phyloP scores from a whole-genome alignment of 139 green algal species.

The Picochlorum costavermella region DNA sequence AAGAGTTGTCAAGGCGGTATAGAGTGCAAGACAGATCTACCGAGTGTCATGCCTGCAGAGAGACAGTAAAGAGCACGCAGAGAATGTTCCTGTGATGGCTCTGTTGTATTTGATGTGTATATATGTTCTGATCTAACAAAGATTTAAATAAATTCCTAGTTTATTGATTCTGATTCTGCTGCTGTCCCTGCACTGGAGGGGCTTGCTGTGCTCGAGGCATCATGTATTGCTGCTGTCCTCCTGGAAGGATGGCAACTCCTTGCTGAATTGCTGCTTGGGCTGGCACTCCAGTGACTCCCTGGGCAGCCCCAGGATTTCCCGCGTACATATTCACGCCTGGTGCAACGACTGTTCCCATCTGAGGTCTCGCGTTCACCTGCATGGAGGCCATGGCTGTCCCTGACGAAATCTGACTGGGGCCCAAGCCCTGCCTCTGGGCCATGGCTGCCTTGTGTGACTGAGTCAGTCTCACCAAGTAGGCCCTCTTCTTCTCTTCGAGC shows the following conservation, averaged over 20 bases:
- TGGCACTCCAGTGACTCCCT: not conserved
- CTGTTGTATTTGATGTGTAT: no score
- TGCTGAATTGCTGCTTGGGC: not conserved
- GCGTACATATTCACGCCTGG: not conserved
- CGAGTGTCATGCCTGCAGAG: no score
- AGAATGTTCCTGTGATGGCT: no score
- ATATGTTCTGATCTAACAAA: no score
- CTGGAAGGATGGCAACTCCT: not conserved
- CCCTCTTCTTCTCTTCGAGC: constrained; percentile 19
- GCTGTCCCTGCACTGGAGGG: not conserved
- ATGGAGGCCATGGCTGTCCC: no score
- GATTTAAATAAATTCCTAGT: no score
- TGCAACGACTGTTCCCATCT: not conserved
- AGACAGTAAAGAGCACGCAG: no score
- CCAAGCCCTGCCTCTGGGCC: constrained; percentile 1
- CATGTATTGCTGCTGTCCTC: not conserved
- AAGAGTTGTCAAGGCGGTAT: no score
- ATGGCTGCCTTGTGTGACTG: constrained; percentile 2
- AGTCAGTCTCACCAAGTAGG: constrained; percentile 16
- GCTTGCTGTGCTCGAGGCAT: not conserved
- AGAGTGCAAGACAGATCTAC: no score
- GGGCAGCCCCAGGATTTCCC: not conserved
- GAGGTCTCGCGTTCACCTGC: constrained; percentile 4
- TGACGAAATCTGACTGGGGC: no score
- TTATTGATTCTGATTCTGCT: not conserved